A percentile compares a stretch with the other conserved stretches of the same genome.
Conservation (phyloP, 352 stramenopile genomes). For the Albugo candida region DNA sequence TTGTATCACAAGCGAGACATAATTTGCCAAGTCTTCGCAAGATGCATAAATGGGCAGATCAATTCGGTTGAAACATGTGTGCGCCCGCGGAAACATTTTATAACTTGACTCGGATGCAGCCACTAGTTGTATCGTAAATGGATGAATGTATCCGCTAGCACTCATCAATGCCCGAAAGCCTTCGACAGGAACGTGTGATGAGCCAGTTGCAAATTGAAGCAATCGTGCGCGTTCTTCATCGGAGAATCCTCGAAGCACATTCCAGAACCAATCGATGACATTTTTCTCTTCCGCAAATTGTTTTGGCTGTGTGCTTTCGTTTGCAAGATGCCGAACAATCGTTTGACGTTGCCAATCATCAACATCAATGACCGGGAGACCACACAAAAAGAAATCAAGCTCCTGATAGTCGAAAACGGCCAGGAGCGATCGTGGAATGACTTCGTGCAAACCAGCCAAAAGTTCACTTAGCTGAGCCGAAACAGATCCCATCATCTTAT, state of each 20-base stretch:
- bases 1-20: slow-evolving; percentile 63
- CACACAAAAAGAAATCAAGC: slow-evolving; percentile 88
- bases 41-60: slow-evolving; percentile 63
- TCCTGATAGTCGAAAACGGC: slow-evolving; percentile 89
- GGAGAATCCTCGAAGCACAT: slow-evolving; percentile 63
- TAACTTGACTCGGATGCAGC: slow-evolving; percentile 8
- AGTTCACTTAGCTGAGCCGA: slow-evolving; percentile 79
- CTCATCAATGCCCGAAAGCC: slow-evolving; percentile 64
- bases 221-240: slow-evolving; percentile 88
- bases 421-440: slow-evolving; percentile 80
- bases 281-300: slow-evolving; percentile 18
- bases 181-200: slow-evolving; percentile 83
- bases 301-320: slow-evolving; percentile 23
- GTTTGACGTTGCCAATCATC: slow-evolving; percentile 78
- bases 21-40: slow-evolving; percentile 71
- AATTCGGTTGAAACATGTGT: slow-evolving; percentile 81
- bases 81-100: slow-evolving; percentile 43
- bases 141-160: slow-evolving; percentile 57
- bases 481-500: slow-evolving; percentile 84
- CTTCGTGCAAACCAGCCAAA: slow-evolving; percentile 80
- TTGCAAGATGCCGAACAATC: slow-evolving; percentile 15
- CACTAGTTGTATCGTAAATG: slow-evolving; percentile 62
- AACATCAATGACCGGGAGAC: slow-evolving; percentile 64
- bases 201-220: slow-evolving; percentile 95
- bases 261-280: slow-evolving; percentile 84